These are phyloP conservation scores for Fusarium redolens DNA, from an alignment of 2,329 filamentous ascomycete genomes.

Conservation along the genomic window DNA sequence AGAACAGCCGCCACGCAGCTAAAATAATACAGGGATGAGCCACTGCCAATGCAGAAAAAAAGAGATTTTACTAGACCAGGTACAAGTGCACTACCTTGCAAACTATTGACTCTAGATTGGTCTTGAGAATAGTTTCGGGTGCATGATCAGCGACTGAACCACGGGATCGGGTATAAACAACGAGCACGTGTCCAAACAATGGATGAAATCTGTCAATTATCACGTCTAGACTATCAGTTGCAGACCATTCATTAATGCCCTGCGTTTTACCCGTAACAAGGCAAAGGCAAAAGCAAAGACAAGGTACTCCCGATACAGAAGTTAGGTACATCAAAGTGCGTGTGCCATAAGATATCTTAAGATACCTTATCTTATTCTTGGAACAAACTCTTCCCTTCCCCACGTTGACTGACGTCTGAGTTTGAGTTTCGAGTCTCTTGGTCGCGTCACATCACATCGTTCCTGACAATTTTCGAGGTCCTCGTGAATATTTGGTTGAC, in stretches of 20 bases:
- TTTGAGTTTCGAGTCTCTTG: conserved; percentile 7
- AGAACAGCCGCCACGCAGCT: conserved; percentile 15
- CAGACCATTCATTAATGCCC: not conserved
- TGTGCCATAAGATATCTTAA: not conserved
- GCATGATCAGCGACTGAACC: conserved; percentile 31
- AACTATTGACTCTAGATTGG: conserved; percentile 9
- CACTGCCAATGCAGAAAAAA: conserved; percentile 7
- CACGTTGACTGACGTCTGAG: conserved; percentile 15
- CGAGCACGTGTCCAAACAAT: conserved; percentile 31
- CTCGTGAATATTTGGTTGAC: conserved; percentile 11
- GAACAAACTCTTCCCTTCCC: conserved; percentile 24
- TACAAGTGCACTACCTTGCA: not conserved
- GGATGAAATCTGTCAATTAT: conserved; percentile 12
- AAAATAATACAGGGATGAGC: conserved; percentile 28
- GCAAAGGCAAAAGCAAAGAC: not conserved
- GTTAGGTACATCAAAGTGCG: not conserved
- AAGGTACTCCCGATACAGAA: not conserved
- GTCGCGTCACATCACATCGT: conserved; percentile 3
- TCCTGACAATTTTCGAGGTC: conserved; percentile 8
- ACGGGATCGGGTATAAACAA: conserved; percentile 24
- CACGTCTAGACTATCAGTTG: conserved; percentile 4
- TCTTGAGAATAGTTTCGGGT: not conserved
- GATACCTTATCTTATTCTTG: conserved; percentile 10
- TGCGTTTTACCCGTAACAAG: not conserved
- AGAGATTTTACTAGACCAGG: conserved; percentile 11